These are phyloP conservation scores for Apocynum venetum DNA, from an alignment of 257 asterid genomes.

Conservation along the genomic window DNA sequence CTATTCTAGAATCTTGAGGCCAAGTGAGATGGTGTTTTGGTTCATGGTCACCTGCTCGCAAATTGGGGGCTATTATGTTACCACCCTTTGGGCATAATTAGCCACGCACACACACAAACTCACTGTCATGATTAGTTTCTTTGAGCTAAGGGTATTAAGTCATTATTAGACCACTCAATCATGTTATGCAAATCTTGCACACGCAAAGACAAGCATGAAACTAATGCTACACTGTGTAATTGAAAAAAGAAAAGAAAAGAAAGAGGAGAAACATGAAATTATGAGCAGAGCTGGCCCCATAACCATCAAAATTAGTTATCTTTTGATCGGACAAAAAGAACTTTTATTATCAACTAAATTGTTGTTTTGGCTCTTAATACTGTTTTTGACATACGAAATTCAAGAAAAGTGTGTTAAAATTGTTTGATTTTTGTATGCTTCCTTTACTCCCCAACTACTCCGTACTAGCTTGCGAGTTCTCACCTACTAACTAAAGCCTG, in stretches of 20 bases:
- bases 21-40: not conserved
- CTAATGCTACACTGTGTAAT: not conserved
- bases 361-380: not conserved
- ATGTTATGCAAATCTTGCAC: not conserved
- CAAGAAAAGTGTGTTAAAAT: not conserved
- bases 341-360: not conserved
- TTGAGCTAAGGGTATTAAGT: not conserved
- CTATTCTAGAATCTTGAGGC: too few species aligned
- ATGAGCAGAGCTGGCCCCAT: too few species aligned
- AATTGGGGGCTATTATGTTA: constrained; percentile 22
- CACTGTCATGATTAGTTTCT: constrained; percentile 4
- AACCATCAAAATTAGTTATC: not conserved
- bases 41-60: constrained; percentile 4
- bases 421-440: not conserved
- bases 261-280: not conserved
- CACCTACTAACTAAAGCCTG: constrained; percentile 8
- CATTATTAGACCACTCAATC: not conserved
- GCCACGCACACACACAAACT: not conserved
- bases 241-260: too few species aligned
- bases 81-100: constrained; percentile 23
- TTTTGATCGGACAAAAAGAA: not conserved
- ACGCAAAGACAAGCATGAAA: not conserved
- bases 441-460: not conserved
- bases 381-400: not conserved
- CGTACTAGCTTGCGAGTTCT: not conserved